These are phyloP conservation scores for Sistotremastrum suecicum DNA, from an alignment of 768 basidiomycete species.

Conservation along the genomic window DNA sequence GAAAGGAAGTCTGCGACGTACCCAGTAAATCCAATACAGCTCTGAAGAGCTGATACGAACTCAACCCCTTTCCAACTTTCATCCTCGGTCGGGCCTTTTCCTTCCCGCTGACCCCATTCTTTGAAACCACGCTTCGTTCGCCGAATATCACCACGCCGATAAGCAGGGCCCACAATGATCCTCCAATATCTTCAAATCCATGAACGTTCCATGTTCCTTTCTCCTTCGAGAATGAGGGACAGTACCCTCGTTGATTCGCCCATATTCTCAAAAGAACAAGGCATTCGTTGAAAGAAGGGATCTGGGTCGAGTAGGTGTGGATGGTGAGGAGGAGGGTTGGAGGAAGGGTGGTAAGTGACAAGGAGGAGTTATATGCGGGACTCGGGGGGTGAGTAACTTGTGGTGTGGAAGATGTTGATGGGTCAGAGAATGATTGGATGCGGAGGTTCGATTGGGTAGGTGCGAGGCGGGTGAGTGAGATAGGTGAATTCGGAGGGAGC, in stretches of 20 bases:
- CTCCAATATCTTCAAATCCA: constrained; percentile 52
- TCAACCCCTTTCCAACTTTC: constrained; percentile 65
- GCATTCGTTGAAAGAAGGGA: constrained; percentile 54
- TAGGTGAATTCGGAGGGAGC: constrained; percentile 43
- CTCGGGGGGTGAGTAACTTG: constrained; percentile 31
- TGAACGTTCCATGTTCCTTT: constrained; percentile 39
- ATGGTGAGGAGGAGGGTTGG: constrained; percentile 34
- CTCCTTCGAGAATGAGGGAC: constrained; percentile 19
- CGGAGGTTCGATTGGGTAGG: constrained; percentile 64
- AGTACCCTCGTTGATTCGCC: constrained; percentile 76
- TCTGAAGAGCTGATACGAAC: constrained; percentile 82
- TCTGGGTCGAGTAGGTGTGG: constrained; percentile 42
- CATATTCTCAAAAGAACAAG: constrained; percentile 73
- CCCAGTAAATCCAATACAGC: constrained; percentile 76
- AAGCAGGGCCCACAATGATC: constrained; percentile 54
- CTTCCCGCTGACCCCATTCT: constrained; percentile 13
- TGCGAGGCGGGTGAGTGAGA: constrained; percentile 52
- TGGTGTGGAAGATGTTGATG: constrained; percentile 11
- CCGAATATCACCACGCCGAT: constrained; percentile 51
- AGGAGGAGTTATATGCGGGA: constrained; percentile 65
- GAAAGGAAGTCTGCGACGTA: constrained; percentile 20
- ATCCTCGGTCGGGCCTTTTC: constrained; percentile 25
- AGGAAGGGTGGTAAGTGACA: constrained; percentile 31
- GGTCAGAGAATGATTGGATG: constrained; percentile 18
- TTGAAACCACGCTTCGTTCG: constrained; percentile 33